A percentile compares a stretch with the other conserved stretches of the same genome.
phyloP scores from a whole-genome alignment of 768 basidiomycete genomes.

The Pisolithus tinctorius region DNA sequence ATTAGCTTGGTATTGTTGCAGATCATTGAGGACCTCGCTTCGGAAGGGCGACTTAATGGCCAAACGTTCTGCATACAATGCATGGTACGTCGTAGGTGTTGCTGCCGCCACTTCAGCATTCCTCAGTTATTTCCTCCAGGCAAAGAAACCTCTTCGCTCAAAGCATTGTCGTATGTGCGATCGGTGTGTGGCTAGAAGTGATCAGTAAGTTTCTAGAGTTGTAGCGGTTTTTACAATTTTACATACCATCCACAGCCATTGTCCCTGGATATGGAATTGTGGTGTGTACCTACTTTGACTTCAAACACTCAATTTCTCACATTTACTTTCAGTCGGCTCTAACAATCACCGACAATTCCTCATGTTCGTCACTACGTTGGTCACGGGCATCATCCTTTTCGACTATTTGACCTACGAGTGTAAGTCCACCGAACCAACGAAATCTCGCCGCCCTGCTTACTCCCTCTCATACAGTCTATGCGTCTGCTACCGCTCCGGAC shows the following conservation, averaged over 20 bases:
- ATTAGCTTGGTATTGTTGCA: constrained; percentile 22
- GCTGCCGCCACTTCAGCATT: too few relatives aligned
- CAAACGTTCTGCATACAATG: constrained; percentile 99
- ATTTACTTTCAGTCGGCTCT: too few relatives aligned
- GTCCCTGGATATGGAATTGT: constrained; percentile 99
- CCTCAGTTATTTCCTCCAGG: too few relatives aligned
- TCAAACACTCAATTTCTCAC: too few relatives aligned
- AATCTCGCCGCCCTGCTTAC: neutral
- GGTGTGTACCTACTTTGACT: too few relatives aligned
- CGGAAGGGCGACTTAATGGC: constrained; percentile 83
- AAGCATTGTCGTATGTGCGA: too few relatives aligned
- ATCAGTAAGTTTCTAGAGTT: too few relatives aligned
- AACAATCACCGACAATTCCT: constrained; percentile 97
- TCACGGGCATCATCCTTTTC: constrained; percentile 72
- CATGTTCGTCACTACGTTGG: constrained; percentile 83
- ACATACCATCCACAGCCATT: too few relatives aligned
- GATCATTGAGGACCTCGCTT: constrained; percentile 89
- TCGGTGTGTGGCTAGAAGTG: too few relatives aligned
- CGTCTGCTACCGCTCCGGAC: constrained; percentile 24
- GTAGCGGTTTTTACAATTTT: too few relatives aligned
- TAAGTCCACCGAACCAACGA: constrained; percentile 32
- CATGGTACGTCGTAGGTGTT: too few relatives aligned
- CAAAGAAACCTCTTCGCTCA: too few relatives aligned
- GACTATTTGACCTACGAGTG: constrained; percentile 82
- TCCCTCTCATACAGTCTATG: constrained; percentile 43